phyloP scores from a whole-genome alignment of 345 rosid genomes.

The Lepidium aucheri region DNA sequence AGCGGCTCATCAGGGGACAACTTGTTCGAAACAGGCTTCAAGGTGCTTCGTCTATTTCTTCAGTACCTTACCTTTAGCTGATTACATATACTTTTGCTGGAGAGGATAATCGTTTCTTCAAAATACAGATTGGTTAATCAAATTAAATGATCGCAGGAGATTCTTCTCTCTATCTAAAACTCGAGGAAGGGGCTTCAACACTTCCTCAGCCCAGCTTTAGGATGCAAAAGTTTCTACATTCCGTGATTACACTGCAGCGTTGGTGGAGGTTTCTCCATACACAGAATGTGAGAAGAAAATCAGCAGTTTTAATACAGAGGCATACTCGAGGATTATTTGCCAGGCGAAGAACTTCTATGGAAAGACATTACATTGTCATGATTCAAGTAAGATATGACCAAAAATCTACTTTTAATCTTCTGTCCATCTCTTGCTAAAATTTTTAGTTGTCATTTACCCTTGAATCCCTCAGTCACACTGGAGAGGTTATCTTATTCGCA shows the following conservation, averaged over 20 bases:
- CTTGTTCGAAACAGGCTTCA: conserved; percentile 46
- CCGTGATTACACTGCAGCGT: conserved; percentile 66
- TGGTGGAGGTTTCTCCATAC: conserved; percentile 65
- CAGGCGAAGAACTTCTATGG: conserved; percentile 35
- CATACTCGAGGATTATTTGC: conserved; percentile 50
- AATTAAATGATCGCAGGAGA: conserved; percentile 35
- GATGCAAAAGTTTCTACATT: conserved; percentile 17
- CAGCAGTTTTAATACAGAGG: conserved; percentile 54
- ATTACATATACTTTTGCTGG: background rate
- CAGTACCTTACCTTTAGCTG: background rate
- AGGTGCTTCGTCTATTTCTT: conserved; percentile 36
- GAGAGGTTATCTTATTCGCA: conserved; percentile 75
- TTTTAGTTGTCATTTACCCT: background rate
- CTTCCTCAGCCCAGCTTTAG: conserved; percentile 26
- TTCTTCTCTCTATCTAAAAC: conserved; percentile 23
- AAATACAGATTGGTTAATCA: background rate
- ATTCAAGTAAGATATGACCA: conserved; percentile 57
- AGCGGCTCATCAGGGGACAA: conserved; percentile 48
- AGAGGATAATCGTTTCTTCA: background rate
- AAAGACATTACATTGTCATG: conserved; percentile 37
- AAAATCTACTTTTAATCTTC: background rate
- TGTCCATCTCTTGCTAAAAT: background rate
- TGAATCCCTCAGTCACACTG: conserved; percentile 50
- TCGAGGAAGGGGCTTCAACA: background rate
- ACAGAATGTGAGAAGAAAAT: conserved; percentile 36